A percentile compares a stretch with the other conserved stretches of the same genome.
phyloP scores from a whole-genome alignment of 768 basidiomycete genomes.

The Tubosaeta sp. region DNA sequence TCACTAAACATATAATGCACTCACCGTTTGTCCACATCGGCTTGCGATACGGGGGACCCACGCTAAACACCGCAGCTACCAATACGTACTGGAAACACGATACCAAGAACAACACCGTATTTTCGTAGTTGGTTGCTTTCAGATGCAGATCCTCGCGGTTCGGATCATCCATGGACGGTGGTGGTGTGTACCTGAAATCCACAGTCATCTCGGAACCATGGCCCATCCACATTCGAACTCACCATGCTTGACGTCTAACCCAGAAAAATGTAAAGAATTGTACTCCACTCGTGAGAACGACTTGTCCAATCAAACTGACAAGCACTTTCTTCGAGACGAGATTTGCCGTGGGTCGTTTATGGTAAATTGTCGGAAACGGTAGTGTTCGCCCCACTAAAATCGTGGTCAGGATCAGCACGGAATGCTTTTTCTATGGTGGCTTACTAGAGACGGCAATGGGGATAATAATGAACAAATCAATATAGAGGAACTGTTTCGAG shows the following conservation, averaged over 20 bases:
- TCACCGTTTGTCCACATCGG: constrained; percentile 93
- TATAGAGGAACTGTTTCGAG: constrained; percentile 78
- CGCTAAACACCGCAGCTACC: constrained; percentile 95
- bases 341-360: constrained; percentile 91
- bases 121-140: constrained; percentile 85
- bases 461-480: constrained; percentile 97
- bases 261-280: constrained; percentile 90
- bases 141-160: constrained; percentile 62
- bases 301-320: constrained; percentile 89
- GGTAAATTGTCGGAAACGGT: constrained; percentile 80
- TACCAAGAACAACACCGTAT: constrained; percentile 85
- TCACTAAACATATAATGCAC: constrained; percentile 18
- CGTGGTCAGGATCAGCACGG: constrained; percentile 5
- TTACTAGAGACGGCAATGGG: constrained; percentile 94
- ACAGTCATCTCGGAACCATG: not conserved
- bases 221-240: constrained; percentile 2
- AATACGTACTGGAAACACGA: constrained; percentile 99
- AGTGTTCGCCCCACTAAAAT: constrained; percentile 87
- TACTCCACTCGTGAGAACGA: constrained; percentile 73
- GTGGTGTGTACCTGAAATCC: constrained; percentile 68
- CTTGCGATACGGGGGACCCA: constrained; percentile 94
- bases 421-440: constrained; percentile 24
- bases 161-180: constrained; percentile 49
- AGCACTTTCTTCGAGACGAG: constrained; percentile 95
- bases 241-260: constrained; percentile 86